These are phyloP conservation scores for Cryphonectria parasitica DNA, from an alignment of 2,329 filamentous ascomycete species.

Conservation along the genomic window DNA sequence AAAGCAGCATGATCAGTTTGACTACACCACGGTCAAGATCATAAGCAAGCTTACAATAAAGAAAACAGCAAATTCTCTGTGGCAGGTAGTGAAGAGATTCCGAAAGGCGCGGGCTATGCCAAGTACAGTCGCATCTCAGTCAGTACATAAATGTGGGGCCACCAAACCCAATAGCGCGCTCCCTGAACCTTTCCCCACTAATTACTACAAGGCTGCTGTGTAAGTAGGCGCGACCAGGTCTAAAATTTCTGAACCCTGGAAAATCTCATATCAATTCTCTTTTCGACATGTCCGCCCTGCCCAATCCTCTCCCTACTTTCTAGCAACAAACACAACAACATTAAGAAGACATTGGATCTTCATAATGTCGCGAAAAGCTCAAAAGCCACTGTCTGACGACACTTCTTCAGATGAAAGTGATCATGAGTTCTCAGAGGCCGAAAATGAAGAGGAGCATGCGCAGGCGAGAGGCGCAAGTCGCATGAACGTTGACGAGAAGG, in stretches of 20 bases:
- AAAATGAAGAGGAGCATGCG: slow-evolving; percentile 29
- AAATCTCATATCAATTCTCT: background rate
- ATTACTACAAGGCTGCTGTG: slow-evolving; percentile 25
- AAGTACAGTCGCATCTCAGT: background rate
- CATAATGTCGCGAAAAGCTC: slow-evolving; percentile 27
- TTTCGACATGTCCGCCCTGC: background rate
- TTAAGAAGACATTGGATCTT: background rate
- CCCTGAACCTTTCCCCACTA: slow-evolving; percentile 3
- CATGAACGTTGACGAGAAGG: slow-evolving; percentile 62
- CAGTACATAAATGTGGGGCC: slow-evolving; percentile 10
- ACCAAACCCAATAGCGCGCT: slow-evolving; percentile 13
- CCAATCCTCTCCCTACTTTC: background rate
- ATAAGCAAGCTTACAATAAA: background rate
- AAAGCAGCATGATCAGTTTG: background rate
- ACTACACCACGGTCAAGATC: no score
- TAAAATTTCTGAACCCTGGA: slow-evolving; percentile 26
- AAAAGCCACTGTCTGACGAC: slow-evolving; percentile 31
- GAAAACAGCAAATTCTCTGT: no score
- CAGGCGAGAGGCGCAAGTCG: slow-evolving; percentile 33
- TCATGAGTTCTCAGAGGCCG: slow-evolving; percentile 29
- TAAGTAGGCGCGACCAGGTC: slow-evolving; percentile 12
- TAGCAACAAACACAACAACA: background rate
- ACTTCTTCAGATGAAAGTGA: slow-evolving; percentile 36
- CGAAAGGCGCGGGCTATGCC: slow-evolving; percentile 19
- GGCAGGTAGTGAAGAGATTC: background rate